Evolutionary conservation across 2,329 filamentous ascomycete species (phyloP).

Genomic region (Ceratocystis alfenasii): DNA sequence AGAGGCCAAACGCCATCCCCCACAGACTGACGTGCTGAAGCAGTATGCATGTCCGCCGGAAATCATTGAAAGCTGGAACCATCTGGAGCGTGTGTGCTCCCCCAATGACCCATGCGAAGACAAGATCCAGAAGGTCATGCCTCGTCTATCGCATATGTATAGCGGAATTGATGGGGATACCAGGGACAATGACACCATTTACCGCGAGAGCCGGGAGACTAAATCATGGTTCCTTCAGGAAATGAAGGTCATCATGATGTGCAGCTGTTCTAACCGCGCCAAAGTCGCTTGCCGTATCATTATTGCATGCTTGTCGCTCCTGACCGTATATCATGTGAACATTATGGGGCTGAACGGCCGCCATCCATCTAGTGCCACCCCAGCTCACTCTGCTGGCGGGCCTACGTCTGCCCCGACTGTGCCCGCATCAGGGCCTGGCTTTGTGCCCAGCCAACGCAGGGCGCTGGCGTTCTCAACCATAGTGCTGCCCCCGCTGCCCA

Average conservation of each 20-base stretch:
- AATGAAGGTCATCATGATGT: constrained; percentile 5
- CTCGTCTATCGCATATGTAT: constrained; percentile 2
- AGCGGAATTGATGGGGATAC: not conserved
- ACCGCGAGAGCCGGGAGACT: not conserved
- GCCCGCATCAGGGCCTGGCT: not conserved
- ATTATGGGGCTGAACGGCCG: constrained; percentile 8
- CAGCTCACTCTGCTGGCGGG: not conserved
- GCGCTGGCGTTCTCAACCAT: constrained; percentile 12
- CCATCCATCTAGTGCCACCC: not conserved
- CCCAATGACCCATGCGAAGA: constrained; percentile 1
- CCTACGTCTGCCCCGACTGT: not conserved
- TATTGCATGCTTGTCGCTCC: constrained; percentile 14
- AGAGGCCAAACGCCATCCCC: not conserved
- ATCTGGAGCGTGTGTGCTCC: not conserved
- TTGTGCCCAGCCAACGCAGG: not conserved
- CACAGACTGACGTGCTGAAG: not conserved
- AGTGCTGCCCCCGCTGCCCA: constrained; percentile 10
- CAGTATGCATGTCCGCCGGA: constrained; percentile 11
- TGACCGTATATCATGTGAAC: constrained; percentile 16
- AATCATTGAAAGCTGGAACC: not conserved
- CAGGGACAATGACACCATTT: not conserved
- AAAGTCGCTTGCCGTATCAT: constrained; percentile 7
- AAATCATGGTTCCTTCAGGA: constrained; percentile 14
- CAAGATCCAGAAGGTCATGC: constrained; percentile 12
- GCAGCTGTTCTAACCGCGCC: constrained; percentile 12